These are phyloP conservation scores for Xylariaceae sp. DNA, from an alignment of 2,329 filamentous ascomycete genomes.

Conservation along the genomic window DNA sequence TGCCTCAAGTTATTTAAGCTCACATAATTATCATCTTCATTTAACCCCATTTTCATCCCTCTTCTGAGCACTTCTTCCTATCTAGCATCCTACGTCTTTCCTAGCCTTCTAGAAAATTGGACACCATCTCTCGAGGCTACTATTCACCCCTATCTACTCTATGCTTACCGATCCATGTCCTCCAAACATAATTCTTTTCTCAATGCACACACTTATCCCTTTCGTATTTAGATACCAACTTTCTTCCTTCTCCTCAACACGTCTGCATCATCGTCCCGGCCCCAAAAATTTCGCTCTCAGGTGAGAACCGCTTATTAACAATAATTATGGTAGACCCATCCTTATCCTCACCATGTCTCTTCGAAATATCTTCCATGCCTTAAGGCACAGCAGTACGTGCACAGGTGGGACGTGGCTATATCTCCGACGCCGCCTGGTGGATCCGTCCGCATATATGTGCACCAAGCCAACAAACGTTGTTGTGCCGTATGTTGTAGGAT, in stretches of 20 bases:
- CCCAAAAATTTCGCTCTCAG: conserved; percentile 12
- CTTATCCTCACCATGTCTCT: not conserved
- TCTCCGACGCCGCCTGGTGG: not conserved
- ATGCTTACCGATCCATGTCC: too few relatives aligned
- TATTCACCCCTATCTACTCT: too few relatives aligned
- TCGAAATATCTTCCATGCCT: conserved; percentile 22
- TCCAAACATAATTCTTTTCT: too few relatives aligned
- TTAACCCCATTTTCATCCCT: too few relatives aligned
- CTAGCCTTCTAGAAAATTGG: too few relatives aligned
- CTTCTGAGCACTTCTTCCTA: too few relatives aligned
- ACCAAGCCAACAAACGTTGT: not conserved
- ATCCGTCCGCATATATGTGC: not conserved
- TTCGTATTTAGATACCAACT: not conserved
- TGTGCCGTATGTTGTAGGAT: not conserved
- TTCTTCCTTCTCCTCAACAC: not conserved
- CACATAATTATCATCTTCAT: too few relatives aligned
- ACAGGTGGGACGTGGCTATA: conserved; percentile 21
- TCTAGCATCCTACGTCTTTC: too few relatives aligned
- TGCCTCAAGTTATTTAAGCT: too few relatives aligned
- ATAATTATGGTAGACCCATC: conserved; percentile 20
- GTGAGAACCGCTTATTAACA: conserved; percentile 26
- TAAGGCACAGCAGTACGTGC: conserved; percentile 28
- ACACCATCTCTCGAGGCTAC: too few relatives aligned
- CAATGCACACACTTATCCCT: too few relatives aligned
- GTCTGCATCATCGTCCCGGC: not conserved